A percentile compares a stretch with the other conserved stretches of the same genome.
Evolutionary conservation across 345 rosid genomes (phyloP).

Genomic region (Theobroma cacao): DNA sequence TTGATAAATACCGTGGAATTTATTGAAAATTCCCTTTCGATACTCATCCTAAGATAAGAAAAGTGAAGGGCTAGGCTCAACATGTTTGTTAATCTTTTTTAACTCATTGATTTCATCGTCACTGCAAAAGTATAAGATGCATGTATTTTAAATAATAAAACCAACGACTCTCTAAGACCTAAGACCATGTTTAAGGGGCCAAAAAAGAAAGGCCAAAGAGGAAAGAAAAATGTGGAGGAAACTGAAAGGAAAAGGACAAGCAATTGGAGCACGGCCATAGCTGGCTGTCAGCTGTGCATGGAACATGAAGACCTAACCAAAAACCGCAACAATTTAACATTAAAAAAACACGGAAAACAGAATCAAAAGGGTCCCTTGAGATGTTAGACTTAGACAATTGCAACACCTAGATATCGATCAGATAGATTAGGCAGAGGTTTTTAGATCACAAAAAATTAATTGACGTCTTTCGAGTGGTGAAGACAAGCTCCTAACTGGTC

Average conservation of each 20-base stretch:
- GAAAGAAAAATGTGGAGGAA: neutral
- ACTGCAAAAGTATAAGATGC: neutral
- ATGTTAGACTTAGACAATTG: neutral
- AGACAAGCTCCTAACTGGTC: neutral
- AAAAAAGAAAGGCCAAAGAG: neutral
- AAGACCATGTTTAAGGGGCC: neutral
- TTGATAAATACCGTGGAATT: neutral
- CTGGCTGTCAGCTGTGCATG: slow-evolving; percentile 9
- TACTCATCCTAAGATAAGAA: neutral
- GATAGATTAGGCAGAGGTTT: neutral
- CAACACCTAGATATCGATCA: neutral
- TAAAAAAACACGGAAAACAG: too few relatives aligned
- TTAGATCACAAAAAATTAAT: neutral
- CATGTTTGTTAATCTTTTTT: neutral
- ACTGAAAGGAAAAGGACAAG: neutral
- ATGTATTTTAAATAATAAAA: neutral
- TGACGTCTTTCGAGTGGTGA: neutral
- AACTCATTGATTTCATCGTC: neutral
- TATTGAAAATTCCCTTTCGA: neutral
- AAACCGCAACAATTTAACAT: neutral
- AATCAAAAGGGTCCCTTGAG: neutral
- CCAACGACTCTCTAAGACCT: neutral
- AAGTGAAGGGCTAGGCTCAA: too few relatives aligned
- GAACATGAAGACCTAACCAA: slow-evolving; percentile 8
- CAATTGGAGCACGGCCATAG: neutral